A percentile compares a stretch with the other conserved stretches of the same genome.
Evolutionary conservation across 495 filamentous ascomycete species (phyloP).

Genomic region (Penicillium paxilli): DNA sequence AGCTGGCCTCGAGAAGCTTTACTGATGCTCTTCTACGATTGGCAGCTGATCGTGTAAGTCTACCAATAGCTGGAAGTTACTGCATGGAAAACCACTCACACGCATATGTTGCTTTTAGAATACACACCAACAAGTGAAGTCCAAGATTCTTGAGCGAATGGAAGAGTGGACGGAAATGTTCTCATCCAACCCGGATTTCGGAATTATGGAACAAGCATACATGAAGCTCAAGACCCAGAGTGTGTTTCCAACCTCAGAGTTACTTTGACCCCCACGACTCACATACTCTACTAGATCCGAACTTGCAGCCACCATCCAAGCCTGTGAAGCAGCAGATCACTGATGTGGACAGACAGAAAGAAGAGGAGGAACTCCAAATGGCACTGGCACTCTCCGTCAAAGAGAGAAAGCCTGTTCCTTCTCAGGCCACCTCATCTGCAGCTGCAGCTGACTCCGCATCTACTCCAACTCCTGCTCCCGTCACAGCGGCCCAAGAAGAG

Average conservation of each 20-base stretch:
- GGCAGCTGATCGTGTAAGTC: constrained; percentile 74
- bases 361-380: constrained; percentile 97
- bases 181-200: constrained; percentile 82
- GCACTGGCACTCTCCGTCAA: constrained; percentile 88
- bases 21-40: constrained; percentile 91
- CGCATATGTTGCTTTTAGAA: constrained; percentile 51
- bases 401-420: constrained; percentile 55
- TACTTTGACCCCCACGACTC: background rate
- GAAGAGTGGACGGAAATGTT: constrained; percentile 97
- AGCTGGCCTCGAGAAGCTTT: constrained; percentile 91
- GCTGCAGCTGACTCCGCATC: constrained; percentile 26
- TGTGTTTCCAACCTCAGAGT: constrained; percentile 29
- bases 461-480: constrained; percentile 33
- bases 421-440: constrained; percentile 28
- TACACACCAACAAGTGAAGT: constrained; percentile 94
- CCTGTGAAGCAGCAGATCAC: constrained; percentile 90
- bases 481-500: constrained; percentile 42
- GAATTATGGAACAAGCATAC: constrained; percentile 97
- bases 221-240: constrained; percentile 80
- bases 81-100: background rate
- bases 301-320: constrained; percentile 86
- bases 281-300: constrained; percentile 64
- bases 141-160: constrained; percentile 96
- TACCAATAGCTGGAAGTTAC: background rate
- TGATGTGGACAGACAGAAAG: constrained; percentile 85